Percentiles rank a stretch among this genome's conserved stretches.
These are phyloP conservation scores for Papiliotrema terrestris DNA, from an alignment of 1,284 basidiomycete species.

Conservation along the genomic window DNA sequence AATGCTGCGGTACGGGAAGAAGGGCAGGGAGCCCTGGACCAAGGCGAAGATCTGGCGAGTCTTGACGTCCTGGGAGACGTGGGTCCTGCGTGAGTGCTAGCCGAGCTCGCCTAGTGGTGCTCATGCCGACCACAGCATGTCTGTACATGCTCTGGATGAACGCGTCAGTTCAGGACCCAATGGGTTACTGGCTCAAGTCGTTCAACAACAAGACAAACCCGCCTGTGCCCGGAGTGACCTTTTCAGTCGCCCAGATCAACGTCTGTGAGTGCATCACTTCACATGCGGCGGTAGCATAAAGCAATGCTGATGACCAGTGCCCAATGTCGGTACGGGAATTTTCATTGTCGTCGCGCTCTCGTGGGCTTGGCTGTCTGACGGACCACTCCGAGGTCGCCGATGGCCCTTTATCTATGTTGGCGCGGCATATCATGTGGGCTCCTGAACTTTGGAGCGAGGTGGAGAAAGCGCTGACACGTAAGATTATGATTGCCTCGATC, in stretches of 20 bases:
- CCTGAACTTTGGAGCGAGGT: no score
- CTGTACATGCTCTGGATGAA: constrained; percentile 37
- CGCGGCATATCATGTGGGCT: no score
- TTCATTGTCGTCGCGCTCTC: constrained; percentile 27
- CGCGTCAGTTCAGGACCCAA: constrained; percentile 23
- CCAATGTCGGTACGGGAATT: constrained; percentile 28
- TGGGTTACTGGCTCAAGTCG: constrained; percentile 39
- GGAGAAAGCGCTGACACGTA: no score
- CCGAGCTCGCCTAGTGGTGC: neutral
- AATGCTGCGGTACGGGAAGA: constrained; percentile 17
- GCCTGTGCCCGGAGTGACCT: constrained; percentile 32
- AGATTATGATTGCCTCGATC: constrained; percentile 21
- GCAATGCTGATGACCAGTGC: constrained; percentile 10
- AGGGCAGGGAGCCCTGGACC: constrained; percentile 22
- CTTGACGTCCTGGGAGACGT: constrained; percentile 36
- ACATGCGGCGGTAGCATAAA: neutral
- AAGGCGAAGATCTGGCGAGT: constrained; percentile 17
- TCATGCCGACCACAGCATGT: constrained; percentile 15
- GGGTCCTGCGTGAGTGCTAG: constrained; percentile 28
- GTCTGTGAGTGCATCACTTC: constrained; percentile 8
- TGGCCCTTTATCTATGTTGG: constrained; percentile 38
- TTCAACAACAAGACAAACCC: constrained; percentile 31
- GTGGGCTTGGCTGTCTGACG: constrained; percentile 39
- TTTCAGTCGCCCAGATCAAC: constrained; percentile 35
- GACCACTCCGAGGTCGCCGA: constrained; percentile 25